Percentiles rank a stretch among this genome's conserved stretches.
Evolutionary conservation across 768 basidiomycete species (phyloP).

Genomic region (Boletus reticuloceps): DNA sequence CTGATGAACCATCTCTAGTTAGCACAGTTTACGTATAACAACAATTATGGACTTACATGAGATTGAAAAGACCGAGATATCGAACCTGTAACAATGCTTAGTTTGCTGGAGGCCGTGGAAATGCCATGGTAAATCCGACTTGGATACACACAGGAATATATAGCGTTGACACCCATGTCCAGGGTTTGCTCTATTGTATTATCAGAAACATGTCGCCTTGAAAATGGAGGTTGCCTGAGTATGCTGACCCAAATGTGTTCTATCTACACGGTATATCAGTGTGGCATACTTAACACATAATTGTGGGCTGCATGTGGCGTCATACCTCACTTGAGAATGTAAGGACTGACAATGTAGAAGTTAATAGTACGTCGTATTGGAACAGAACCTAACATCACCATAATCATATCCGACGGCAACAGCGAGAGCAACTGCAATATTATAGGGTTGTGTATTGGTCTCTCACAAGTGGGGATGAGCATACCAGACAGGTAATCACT

Average conservation of each 20-base stretch:
- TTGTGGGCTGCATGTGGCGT: too few species aligned
- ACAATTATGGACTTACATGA: background rate
- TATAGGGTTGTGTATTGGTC: background rate
- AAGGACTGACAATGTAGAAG: background rate
- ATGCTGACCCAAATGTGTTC: constrained; percentile 11
- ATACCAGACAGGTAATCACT: too few species aligned
- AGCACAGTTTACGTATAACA: background rate
- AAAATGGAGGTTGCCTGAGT: background rate
- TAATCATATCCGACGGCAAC: background rate
- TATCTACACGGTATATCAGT: background rate
- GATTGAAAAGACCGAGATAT: constrained; percentile 1
- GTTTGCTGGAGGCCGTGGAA: background rate
- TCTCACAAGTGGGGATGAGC: background rate
- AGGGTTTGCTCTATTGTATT: background rate
- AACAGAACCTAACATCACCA: background rate
- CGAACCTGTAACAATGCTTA: constrained; percentile 4
- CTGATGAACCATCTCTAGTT: background rate
- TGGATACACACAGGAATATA: constrained; percentile 5
- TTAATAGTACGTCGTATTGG: background rate
- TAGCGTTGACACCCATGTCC: constrained; percentile 8
- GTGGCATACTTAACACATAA: background rate
- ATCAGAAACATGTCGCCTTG: background rate
- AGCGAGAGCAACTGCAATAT: background rate
- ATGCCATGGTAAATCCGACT: background rate
- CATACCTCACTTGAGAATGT: background rate